phyloP scores from a whole-genome alignment of 2,329 filamentous ascomycete species.

The Fusarium bulbicola region DNA sequence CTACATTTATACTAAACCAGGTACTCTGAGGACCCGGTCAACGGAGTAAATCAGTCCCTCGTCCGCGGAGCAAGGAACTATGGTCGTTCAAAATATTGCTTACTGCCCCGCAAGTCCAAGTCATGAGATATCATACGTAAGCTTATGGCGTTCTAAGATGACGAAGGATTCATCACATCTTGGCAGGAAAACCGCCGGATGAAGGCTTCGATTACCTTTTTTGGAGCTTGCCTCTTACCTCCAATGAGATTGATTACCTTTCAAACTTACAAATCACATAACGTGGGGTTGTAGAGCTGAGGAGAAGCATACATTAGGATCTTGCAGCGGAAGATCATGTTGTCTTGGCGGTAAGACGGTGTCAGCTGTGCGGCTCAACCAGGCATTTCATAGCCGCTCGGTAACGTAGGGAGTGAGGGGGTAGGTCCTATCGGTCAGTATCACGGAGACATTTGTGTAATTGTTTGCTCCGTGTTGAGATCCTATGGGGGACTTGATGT shows the following conservation, averaged over 20 bases:
- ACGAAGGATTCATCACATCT: fast-evolving
- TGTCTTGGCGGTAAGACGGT: background rate
- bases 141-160: background rate
- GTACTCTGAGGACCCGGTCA: fast-evolving
- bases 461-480: fast-evolving
- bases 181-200: background rate
- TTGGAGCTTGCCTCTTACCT: fast-evolving
- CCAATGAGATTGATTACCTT: background rate
- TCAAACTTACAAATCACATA: background rate
- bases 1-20: background rate
- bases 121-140: background rate
- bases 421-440: fast-evolving
- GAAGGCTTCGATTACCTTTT: fast-evolving
- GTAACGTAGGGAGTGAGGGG: background rate
- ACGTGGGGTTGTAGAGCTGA: background rate
- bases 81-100: background rate
- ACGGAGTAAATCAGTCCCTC: background rate
- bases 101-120: background rate
- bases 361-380: background rate
- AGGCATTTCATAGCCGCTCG: fast-evolving
- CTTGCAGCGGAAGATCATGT: background rate
- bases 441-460: background rate
- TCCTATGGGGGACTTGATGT: fast-evolving
- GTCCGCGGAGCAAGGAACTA: fast-evolving
- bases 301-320: too few species aligned